A percentile compares a stretch with the other conserved stretches of the same genome.
Evolutionary conservation across 1,284 basidiomycete species (phyloP).

Genomic region (Flammula alnicola): DNA sequence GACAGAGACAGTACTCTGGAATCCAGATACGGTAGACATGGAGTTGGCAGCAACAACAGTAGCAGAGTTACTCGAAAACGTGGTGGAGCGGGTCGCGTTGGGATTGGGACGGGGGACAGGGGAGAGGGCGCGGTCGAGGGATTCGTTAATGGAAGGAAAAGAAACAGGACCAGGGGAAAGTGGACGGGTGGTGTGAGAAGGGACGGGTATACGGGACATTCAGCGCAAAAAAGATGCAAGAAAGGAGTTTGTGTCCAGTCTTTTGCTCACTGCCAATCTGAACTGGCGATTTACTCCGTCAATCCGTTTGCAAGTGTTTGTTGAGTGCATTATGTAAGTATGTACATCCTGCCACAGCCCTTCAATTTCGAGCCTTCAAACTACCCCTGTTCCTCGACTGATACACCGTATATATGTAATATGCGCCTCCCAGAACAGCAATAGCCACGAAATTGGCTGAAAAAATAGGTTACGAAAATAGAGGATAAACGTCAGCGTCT

Average conservation of each 20-base stretch:
- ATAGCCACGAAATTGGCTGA: slow-evolving; percentile 55
- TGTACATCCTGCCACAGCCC: no score
- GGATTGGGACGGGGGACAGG: slow-evolving; percentile 28
- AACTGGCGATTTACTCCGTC: no score
- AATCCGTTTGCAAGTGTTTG: slow-evolving; percentile 8
- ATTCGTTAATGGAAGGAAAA: slow-evolving; percentile 24
- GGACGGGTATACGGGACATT: slow-evolving; percentile 87
- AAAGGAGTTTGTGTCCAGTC: no score
- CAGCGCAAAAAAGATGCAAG: no score
- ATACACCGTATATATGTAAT: slow-evolving; percentile 48
- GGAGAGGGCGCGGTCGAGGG: slow-evolving; percentile 27
- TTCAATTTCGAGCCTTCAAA: no score
- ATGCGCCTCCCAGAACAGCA: slow-evolving; percentile 46
- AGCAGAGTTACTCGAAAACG: slow-evolving; percentile 37
- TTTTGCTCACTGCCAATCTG: no score
- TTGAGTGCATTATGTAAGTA: not conserved
- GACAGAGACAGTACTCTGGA: no score
- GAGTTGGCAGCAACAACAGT: slow-evolving; percentile 34
- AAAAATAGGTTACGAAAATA: no score
- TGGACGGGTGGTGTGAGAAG: slow-evolving; percentile 49
- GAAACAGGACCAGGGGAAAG: slow-evolving; percentile 40
- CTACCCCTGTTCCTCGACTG: slow-evolving; percentile 29
- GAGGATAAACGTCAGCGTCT: not conserved
- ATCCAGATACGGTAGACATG: slow-evolving; percentile 73
- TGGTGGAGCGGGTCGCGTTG: slow-evolving; percentile 20